These are phyloP conservation scores for Thelonectria blattea DNA, from an alignment of 2,329 filamentous ascomycete species.

Conservation along the genomic window DNA sequence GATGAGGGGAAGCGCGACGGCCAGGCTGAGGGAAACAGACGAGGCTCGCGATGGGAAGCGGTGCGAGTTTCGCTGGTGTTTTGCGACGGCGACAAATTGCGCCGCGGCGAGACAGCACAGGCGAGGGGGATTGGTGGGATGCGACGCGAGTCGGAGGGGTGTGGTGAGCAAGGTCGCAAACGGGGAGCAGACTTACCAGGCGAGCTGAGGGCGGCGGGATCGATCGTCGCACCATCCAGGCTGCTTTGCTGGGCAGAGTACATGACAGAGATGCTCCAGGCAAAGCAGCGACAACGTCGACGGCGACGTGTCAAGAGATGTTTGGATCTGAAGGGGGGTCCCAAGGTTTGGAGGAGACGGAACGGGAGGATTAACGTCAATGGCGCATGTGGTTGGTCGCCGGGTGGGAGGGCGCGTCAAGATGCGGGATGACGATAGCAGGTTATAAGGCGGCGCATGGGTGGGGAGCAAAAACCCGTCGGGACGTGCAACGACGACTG, in stretches of 20 bases:
- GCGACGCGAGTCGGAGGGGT: constrained; percentile 23
- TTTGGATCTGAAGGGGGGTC: constrained; percentile 53
- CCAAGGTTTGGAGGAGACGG: constrained; percentile 49
- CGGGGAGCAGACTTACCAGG: constrained; percentile 64
- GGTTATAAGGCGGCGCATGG: constrained; percentile 33
- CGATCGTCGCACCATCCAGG: constrained; percentile 87
- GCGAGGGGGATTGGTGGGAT: constrained; percentile 15
- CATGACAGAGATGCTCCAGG: constrained; percentile 42
- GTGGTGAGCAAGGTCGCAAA: constrained; percentile 23
- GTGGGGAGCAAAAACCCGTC: constrained; percentile 28
- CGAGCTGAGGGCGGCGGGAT: constrained; percentile 85
- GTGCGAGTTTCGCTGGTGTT: background rate
- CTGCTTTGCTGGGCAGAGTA: constrained; percentile 63
- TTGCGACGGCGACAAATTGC: constrained; percentile 14
- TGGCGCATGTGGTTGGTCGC: constrained; percentile 59
- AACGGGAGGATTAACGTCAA: constrained; percentile 50
- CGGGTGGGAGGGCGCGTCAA: constrained; percentile 38
- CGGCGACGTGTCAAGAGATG: constrained; percentile 67
- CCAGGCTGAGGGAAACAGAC: constrained; percentile 12
- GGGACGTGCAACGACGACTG: constrained; percentile 29
- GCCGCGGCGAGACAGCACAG: background rate
- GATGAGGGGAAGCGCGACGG: background rate
- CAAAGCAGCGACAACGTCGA: constrained; percentile 33
- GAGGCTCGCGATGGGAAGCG: constrained; percentile 12
- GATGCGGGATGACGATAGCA: constrained; percentile 32